Conservation (phyloP, 1,284 basidiomycete genomes). For the Coniferiporia weirii region DNA sequence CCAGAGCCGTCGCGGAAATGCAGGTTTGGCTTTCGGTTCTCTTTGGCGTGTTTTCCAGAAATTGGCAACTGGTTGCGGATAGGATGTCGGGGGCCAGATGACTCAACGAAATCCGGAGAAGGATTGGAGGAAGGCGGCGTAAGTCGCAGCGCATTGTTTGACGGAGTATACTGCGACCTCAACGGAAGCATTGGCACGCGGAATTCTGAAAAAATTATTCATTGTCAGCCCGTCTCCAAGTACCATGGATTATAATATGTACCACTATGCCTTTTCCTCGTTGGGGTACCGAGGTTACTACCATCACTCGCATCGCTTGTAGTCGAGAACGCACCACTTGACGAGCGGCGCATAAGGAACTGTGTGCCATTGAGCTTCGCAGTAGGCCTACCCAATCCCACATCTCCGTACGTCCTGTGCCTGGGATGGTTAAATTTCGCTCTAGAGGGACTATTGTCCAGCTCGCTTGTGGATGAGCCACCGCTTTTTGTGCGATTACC, state of each 20-base stretch:
- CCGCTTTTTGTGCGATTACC: slow-evolving; percentile 37
- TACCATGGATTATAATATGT: slow-evolving; percentile 29
- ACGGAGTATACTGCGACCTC: slow-evolving; percentile 41
- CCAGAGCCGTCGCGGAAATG: slow-evolving; percentile 5
- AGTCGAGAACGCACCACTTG: slow-evolving; percentile 72
- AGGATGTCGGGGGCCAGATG: slow-evolving; percentile 34
- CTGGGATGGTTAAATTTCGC: slow-evolving; percentile 23
- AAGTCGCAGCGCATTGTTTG: slow-evolving; percentile 35
- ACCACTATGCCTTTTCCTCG: slow-evolving; percentile 42
- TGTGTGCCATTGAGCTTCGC: slow-evolving; percentile 33
- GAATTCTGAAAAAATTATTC: slow-evolving; percentile 39
- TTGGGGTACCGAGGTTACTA: slow-evolving; percentile 52
- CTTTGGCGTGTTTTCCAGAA: slow-evolving; percentile 15
- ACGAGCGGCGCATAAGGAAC: slow-evolving; percentile 67
- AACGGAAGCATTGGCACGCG: slow-evolving; percentile 41
- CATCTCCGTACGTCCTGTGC: slow-evolving; percentile 49
- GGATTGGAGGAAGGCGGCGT: slow-evolving; percentile 34
- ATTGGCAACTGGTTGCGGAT: slow-evolving; percentile 24
- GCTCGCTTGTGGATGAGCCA: slow-evolving; percentile 30
- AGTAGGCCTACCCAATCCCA: slow-evolving; percentile 61
- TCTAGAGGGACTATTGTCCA: slow-evolving; percentile 49
- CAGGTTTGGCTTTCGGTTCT: slow-evolving; percentile 9
- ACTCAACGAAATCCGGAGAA: slow-evolving; percentile 50
- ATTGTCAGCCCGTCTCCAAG: not conserved
- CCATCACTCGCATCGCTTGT: slow-evolving; percentile 56